Conservation (phyloP, 2,329 filamentous ascomycete species). For the Tolypocladium paradoxum region DNA sequence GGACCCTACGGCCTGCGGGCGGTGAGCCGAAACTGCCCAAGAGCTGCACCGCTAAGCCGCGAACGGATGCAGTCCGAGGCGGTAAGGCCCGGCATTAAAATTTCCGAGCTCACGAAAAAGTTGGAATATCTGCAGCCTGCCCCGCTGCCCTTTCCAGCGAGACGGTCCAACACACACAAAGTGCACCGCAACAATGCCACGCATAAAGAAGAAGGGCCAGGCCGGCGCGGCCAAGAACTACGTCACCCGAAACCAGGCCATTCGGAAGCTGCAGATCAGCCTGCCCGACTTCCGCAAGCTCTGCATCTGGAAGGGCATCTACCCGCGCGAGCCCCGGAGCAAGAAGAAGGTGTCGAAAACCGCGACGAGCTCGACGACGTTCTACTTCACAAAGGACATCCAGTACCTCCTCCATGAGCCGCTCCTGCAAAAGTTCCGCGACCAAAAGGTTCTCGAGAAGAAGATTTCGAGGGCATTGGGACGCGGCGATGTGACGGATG, state of each 20-base stretch:
- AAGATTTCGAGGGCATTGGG: slow-evolving; percentile 92
- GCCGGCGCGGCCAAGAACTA: slow-evolving; percentile 95
- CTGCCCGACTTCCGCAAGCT: slow-evolving; percentile 94
- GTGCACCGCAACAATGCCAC: slow-evolving; percentile 42
- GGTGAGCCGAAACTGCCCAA: slow-evolving; percentile 11
- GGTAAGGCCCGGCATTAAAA: slow-evolving; percentile 24
- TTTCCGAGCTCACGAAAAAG: slow-evolving; percentile 20
- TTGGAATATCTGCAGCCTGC: slow-evolving; percentile 15
- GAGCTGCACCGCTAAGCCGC: slow-evolving; percentile 5
- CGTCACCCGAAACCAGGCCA: slow-evolving; percentile 91
- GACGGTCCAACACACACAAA: slow-evolving; percentile 8
- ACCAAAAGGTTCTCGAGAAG: slow-evolving; percentile 93
- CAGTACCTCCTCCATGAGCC: slow-evolving; percentile 97
- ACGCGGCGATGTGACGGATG: slow-evolving; percentile 82
- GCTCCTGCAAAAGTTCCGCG: slow-evolving; percentile 85
- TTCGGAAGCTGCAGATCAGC: slow-evolving; percentile 95
- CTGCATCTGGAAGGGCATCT: slow-evolving; percentile 99
- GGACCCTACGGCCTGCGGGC: slow-evolving; percentile 6
- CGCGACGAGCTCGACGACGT: slow-evolving; percentile 82
- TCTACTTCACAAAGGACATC: slow-evolving; percentile 88
- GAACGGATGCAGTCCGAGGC: slow-evolving; percentile 8
- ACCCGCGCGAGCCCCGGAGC: slow-evolving; percentile 90
- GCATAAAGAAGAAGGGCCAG: slow-evolving; percentile 86
- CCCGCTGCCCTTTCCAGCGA: slow-evolving; percentile 18
- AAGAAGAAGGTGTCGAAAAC: slow-evolving; percentile 95